Conservation (phyloP, 2,329 filamentous ascomycete genomes). For the Sphaceloma murrayae region DNA sequence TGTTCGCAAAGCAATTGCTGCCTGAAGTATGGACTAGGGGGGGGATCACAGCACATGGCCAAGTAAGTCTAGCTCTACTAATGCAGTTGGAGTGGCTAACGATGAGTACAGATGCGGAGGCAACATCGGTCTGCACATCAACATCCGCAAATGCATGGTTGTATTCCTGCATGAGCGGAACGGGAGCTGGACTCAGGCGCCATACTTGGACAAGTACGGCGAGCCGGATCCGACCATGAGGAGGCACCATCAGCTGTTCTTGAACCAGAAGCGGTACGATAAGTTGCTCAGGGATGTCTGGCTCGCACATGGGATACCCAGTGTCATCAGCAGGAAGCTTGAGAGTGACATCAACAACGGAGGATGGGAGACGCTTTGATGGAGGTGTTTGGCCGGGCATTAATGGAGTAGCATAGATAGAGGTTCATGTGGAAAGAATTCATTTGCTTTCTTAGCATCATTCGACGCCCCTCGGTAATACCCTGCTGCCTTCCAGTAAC, state of each 20-base stretch:
- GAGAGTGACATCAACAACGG: slow-evolving; percentile 96
- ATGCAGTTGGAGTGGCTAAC: background rate
- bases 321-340: slow-evolving; percentile 76
- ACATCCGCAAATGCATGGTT: slow-evolving; percentile 90
- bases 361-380: slow-evolving; percentile 71
- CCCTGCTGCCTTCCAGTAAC: background rate
- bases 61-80: slow-evolving; percentile 49
- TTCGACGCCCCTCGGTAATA: background rate
- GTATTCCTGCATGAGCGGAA: slow-evolving; percentile 74
- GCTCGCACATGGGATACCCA: slow-evolving; percentile 78
- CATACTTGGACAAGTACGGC: slow-evolving; percentile 92
- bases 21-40: slow-evolving; percentile 53
- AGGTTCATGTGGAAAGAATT: background rate
- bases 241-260: slow-evolving; percentile 76
- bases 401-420: no score
- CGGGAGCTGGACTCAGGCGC: slow-evolving; percentile 77
- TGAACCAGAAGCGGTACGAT: slow-evolving; percentile 93
- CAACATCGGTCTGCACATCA: slow-evolving; percentile 88
- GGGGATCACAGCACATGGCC: slow-evolving; percentile 81
- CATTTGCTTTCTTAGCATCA: background rate
- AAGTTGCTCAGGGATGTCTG: slow-evolving; percentile 75
- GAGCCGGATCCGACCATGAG: slow-evolving; percentile 85
- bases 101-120: slow-evolving; percentile 52
- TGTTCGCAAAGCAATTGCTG: slow-evolving; percentile 93
- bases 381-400: no score